A percentile compares a stretch with the other conserved stretches of the same genome.
phyloP scores from a whole-genome alignment of 495 filamentous ascomycete genomes.

The Penicillium cosmopolitanum region DNA sequence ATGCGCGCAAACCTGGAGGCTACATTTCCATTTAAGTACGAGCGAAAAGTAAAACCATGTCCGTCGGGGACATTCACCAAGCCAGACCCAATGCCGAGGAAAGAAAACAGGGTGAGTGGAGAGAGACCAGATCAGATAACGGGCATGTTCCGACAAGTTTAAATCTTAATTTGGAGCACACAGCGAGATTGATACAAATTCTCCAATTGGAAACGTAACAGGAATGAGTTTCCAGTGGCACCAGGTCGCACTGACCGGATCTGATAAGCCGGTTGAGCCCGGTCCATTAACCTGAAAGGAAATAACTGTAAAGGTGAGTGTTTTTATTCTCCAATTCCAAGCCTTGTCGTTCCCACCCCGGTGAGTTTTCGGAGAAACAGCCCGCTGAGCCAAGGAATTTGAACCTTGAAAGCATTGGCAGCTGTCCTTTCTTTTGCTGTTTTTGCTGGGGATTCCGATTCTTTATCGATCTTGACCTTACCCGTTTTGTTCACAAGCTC shows the following conservation, averaged over 20 bases:
- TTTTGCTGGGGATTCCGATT: not conserved
- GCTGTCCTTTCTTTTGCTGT: not conserved
- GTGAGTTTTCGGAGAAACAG: not conserved
- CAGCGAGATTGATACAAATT: not conserved
- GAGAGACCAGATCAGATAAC: constrained; percentile 11
- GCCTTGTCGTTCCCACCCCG: not conserved
- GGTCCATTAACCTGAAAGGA: constrained; percentile 5
- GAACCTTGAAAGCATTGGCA: not conserved
- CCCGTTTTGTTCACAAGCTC: constrained; percentile 1
- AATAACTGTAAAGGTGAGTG: not conserved
- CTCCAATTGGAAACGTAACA: constrained; percentile 12
- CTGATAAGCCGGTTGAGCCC: constrained; percentile 18
- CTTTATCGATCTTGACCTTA: not conserved
- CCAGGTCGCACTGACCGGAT: not conserved
- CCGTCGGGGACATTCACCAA: too few relatives aligned
- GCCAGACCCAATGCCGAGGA: not conserved
- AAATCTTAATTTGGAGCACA: constrained; percentile 3
- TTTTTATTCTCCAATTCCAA: too few relatives aligned
- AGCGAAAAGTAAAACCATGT: too few relatives aligned
- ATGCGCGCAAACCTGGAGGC: too few relatives aligned
- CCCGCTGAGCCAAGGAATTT: not conserved
- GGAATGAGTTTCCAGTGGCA: not conserved
- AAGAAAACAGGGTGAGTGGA: constrained; percentile 4
- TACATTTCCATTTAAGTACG: too few relatives aligned
- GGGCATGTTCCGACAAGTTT: constrained; percentile 20